phyloP scores from a whole-genome alignment of 1,139 yeast genomes.

The Zygosaccharomyces pseudobailii region DNA sequence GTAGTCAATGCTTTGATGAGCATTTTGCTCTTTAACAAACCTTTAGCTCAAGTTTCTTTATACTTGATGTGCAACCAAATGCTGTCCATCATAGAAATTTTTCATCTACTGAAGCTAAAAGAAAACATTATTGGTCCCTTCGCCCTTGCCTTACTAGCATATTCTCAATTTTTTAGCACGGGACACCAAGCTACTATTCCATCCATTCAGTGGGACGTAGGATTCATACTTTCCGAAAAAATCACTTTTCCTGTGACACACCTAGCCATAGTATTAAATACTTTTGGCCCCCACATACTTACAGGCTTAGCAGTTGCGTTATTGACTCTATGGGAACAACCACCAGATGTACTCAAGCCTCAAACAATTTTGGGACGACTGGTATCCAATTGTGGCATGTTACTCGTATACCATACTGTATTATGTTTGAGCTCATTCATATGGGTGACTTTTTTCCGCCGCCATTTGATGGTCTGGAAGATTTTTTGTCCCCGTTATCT shows the following conservation, averaged over 20 bases:
- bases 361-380: slow-evolving; percentile 64
- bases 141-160: slow-evolving; percentile 67
- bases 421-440: slow-evolving; percentile 68
- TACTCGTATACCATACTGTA: slow-evolving; percentile 65
- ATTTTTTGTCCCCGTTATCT: slow-evolving; percentile 95
- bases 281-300: slow-evolving; percentile 79
- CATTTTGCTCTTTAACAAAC: slow-evolving; percentile 71
- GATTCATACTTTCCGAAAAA: slow-evolving; percentile 71
- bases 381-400: slow-evolving; percentile 65
- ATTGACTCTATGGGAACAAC: slow-evolving; percentile 81
- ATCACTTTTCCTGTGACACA: slow-evolving; percentile 85
- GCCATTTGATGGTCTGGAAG: slow-evolving; percentile 99
- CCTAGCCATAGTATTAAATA: slow-evolving; percentile 69
- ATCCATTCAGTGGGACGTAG: slow-evolving; percentile 93
- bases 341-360: slow-evolving; percentile 46
- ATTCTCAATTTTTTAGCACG: slow-evolving; percentile 80
- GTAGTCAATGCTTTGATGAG: slow-evolving; percentile 67
- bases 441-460: slow-evolving; percentile 80
- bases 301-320: slow-evolving; percentile 66
- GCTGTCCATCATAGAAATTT: slow-evolving; percentile 66
- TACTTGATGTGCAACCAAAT: slow-evolving; percentile 66
- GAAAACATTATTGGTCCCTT: slow-evolving; percentile 69
- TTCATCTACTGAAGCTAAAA: slow-evolving; percentile 59
- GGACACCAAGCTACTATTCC: slow-evolving; percentile 97
- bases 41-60: slow-evolving; percentile 78